Evolutionary conservation across 768 basidiomycete species (phyloP), one percentile per base, ranked within the genome.

Genomic region (Pisolithus tinctorius): DNA sequence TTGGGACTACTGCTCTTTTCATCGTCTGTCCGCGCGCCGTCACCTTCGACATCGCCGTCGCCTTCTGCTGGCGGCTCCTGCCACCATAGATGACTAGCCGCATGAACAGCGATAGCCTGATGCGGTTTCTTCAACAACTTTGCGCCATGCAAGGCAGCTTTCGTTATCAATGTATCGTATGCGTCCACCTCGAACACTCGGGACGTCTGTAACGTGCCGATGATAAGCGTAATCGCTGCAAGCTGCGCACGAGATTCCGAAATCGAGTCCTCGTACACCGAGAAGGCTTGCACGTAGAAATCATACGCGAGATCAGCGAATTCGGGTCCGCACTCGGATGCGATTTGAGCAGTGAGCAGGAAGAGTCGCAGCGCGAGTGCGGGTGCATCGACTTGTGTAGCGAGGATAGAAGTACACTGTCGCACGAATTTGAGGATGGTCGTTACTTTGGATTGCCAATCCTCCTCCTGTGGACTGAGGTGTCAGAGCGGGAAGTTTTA

Each of bases 81-180:
- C 94, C 94, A 99, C 95, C 95, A 99, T 58, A 99, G 71, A 70
- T 99, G 96, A 65, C 93, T 96, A 7, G 96, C 96, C 29, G 93
- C 75, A 45, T 88, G 84, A 20, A 98, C 96, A 4, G 95, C 96
- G 8, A 85, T 90, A 11, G 94, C 88, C 69, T 98, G 96, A 67
- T 97, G 95, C 11, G 92, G 92, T 78, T 99, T 98, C 79, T 99
- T 99, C 68, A 99, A 68, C 56, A 98, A 70, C 70, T 95, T 95
- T 29, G 93, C 89, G 4, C 92, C 93, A 66, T 99, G 96, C 57
- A 98, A 71, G 6, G 95, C 95, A n/a, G 95, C 96, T 70, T 99
- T 98, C 26, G 96, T 98, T 61, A 97, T 93, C 55, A 99, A 71
- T 2, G 95, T 98, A 62, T 98, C 96, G 63, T 96, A 97, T 66